Evolutionary conservation across 352 stramenopile species (phyloP).

Genomic region (Pythium vanterpoolii): DNA sequence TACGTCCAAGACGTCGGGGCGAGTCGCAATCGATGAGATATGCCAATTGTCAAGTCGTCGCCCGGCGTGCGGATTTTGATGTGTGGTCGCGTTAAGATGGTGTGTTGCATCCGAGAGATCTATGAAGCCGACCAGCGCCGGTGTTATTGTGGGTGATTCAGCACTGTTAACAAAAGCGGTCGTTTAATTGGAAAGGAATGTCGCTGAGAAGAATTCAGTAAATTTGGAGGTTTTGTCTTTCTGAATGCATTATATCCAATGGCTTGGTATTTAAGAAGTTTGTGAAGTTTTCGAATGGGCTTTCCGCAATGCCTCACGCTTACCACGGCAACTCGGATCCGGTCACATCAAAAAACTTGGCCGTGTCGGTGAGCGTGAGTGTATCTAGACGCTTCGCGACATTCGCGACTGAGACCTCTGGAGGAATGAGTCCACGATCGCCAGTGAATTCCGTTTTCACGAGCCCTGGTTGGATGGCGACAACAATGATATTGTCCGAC

Average conservation of each 20-base stretch:
- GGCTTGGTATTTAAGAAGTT: background rate
- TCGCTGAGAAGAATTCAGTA: background rate
- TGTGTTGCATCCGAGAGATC: constrained; percentile 27
- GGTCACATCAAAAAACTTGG: constrained; percentile 15
- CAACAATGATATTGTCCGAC: constrained; percentile 33
- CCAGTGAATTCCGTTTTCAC: constrained; percentile 13
- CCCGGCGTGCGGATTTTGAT: constrained; percentile 19
- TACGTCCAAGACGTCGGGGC: constrained; percentile 33
- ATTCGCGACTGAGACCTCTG: constrained; percentile 3
- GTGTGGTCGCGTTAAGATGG: constrained; percentile 25
- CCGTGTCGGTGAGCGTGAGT: background rate
- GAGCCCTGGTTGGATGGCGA: constrained; percentile 41
- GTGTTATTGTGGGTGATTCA: constrained; percentile 9
- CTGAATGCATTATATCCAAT: no score
- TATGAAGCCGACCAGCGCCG: constrained; percentile 22
- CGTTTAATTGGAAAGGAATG: constrained; percentile 17
- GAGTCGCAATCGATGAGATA: constrained; percentile 23
- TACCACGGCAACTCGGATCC: constrained; percentile 8
- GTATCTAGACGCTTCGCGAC: constrained; percentile 6
- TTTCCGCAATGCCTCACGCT: background rate
- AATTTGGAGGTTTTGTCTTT: background rate
- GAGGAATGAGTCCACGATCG: constrained; percentile 4
- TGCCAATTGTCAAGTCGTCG: constrained; percentile 16
- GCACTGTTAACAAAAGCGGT: constrained; percentile 9
- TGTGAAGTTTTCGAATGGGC: background rate